These are phyloP conservation scores for Trypanosoma boissoni DNA, from an alignment of 208 protist genomes.

Conservation along the genomic window DNA sequence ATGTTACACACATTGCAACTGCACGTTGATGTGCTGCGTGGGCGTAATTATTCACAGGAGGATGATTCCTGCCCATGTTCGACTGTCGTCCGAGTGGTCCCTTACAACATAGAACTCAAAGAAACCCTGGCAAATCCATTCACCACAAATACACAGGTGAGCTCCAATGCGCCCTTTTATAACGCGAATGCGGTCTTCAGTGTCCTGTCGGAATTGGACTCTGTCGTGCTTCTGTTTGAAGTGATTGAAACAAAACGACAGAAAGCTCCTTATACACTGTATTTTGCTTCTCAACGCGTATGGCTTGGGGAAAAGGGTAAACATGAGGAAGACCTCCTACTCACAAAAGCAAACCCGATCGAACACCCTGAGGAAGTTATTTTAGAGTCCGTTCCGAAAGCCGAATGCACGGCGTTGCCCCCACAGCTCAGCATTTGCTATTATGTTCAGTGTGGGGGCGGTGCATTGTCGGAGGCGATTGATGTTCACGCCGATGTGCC, in stretches of 20 bases:
- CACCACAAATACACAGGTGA: conserved; percentile 38
- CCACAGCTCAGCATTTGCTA: conserved; percentile 25
- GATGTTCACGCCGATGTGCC: conserved; percentile 34
- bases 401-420: neutral
- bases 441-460: conserved; percentile 13
- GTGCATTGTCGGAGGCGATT: neutral
- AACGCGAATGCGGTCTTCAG: conserved; percentile 38
- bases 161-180: conserved; percentile 65
- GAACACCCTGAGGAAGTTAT: conserved; percentile 10
- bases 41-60: conserved; percentile 54
- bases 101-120: conserved; percentile 19
- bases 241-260: conserved; percentile 37
- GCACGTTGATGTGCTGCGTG: conserved; percentile 49
- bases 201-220: conserved; percentile 21
- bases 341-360: conserved; percentile 19
- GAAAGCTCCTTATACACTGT: conserved; percentile 28
- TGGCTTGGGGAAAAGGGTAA: conserved; percentile 18
- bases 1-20: conserved; percentile 7
- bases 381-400: neutral
- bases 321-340: conserved; percentile 35
- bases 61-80: conserved; percentile 62
- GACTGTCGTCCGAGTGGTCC: conserved; percentile 27
- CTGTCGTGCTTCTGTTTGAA: conserved; percentile 25
- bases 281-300: conserved; percentile 30
- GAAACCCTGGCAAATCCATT: conserved; percentile 17